phyloP scores from a whole-genome alignment of 2,329 filamentous ascomycete species.

The Periconia sp. region DNA sequence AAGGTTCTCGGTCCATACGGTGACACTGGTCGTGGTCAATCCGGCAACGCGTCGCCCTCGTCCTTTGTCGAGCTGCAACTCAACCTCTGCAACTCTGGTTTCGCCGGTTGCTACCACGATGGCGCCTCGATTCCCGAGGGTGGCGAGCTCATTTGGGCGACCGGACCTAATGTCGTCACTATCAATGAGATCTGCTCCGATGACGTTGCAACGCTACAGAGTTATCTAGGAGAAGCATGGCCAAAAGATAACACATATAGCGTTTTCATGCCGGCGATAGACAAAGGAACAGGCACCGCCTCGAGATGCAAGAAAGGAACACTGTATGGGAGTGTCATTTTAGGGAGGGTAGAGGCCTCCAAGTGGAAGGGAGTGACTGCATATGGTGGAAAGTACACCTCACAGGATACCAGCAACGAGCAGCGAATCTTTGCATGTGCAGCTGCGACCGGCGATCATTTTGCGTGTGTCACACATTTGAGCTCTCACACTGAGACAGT shows the following conservation, averaged over 20 bases:
- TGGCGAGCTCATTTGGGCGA: constrained; percentile 9
- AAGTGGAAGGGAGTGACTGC: too few species aligned
- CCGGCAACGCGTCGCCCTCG: constrained; percentile 6
- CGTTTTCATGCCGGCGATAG: constrained; percentile 13
- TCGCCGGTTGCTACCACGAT: constrained; percentile 7
- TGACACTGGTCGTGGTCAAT: constrained; percentile 9
- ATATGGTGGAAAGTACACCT: too few species aligned
- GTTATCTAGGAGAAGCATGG: constrained; percentile 9
- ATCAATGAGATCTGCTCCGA: constrained; percentile 13
- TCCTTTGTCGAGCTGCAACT: constrained; percentile 14
- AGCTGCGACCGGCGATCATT: too few species aligned
- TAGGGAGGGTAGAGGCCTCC: too few species aligned
- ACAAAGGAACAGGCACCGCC: constrained; percentile 5
- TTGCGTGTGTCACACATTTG: too few species aligned
- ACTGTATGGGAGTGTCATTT: constrained; percentile 13
- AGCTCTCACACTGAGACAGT: too few species aligned
- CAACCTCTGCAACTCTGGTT: constrained; percentile 16
- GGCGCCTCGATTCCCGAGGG: constrained; percentile 14
- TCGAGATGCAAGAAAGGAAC: constrained; percentile 11
- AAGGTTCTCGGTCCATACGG: constrained; percentile 8
- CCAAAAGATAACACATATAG: constrained; percentile 14
- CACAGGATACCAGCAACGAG: too few species aligned
- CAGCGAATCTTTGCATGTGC: too few species aligned
- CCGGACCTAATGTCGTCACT: constrained; percentile 11
- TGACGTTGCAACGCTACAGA: constrained; percentile 8